Conservation (phyloP, 2,329 filamentous ascomycete genomes). For the Diaporthe vexans region DNA sequence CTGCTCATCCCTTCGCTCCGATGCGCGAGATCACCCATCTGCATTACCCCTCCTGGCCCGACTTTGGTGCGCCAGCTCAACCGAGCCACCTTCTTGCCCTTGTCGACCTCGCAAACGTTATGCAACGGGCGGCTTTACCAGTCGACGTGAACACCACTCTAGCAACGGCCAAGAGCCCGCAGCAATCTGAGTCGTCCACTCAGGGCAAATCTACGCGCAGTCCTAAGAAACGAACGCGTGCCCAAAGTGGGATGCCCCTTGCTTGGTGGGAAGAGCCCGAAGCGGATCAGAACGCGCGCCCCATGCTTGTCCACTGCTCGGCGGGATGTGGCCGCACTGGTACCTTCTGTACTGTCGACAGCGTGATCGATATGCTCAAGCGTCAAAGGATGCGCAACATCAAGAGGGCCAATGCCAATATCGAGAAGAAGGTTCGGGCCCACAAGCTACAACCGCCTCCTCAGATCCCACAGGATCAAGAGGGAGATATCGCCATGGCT, state of each 20-base stretch:
- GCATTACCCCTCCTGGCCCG: slow-evolving; percentile 96
- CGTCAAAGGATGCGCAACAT: slow-evolving; percentile 71
- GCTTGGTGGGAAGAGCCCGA: slow-evolving; percentile 73
- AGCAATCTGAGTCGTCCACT: slow-evolving; percentile 2
- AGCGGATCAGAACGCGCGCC: slow-evolving; percentile 66
- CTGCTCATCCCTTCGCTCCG: slow-evolving; percentile 82
- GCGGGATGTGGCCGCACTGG: slow-evolving; percentile 96
- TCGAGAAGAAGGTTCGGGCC: slow-evolving; percentile 41
- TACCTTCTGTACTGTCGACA: slow-evolving; percentile 96
- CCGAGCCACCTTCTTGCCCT: slow-evolving; percentile 88
- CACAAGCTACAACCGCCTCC: slow-evolving; percentile 40
- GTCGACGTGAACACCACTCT: slow-evolving; percentile 54
- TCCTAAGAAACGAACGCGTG: slow-evolving; percentile 43
- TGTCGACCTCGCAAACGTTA: slow-evolving; percentile 88
- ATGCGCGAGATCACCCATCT: slow-evolving; percentile 95
- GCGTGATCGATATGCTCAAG: slow-evolving; percentile 96
- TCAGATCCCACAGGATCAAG: slow-evolving; percentile 50
- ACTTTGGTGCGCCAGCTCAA: slow-evolving; percentile 93
- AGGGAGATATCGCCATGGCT: slow-evolving; percentile 64
- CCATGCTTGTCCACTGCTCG: slow-evolving; percentile 93
- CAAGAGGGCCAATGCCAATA: slow-evolving; percentile 47
- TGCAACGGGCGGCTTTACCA: slow-evolving; percentile 71
- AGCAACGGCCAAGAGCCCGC: slow-evolving; percentile 43
- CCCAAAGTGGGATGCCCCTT: slow-evolving; percentile 49
- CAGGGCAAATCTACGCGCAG: slow-evolving; percentile 28